These are phyloP conservation scores for Macaranga tanarius DNA, from an alignment of 441 rosid species.

Conservation along the genomic window DNA sequence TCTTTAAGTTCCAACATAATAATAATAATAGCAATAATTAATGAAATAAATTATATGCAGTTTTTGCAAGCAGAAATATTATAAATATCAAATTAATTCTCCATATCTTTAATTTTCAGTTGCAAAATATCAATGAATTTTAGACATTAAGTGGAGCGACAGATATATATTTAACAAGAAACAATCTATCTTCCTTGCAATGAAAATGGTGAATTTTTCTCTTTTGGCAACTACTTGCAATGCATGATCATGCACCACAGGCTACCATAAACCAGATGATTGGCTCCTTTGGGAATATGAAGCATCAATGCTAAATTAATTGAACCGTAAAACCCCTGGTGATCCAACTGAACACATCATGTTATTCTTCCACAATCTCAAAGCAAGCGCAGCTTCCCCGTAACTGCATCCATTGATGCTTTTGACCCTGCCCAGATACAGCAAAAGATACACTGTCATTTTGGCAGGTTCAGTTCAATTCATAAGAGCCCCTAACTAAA, in stretches of 20 bases:
- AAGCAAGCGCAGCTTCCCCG: constrained; percentile 68
- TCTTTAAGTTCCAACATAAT: too few relatives aligned
- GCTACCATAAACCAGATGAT: neutral
- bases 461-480: neutral
- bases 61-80: too few relatives aligned
- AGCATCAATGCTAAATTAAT: neutral
- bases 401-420: constrained; percentile 61
- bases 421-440: constrained; percentile 56
- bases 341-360: neutral
- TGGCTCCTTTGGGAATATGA: constrained; percentile 1
- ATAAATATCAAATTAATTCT: neutral
- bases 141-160: neutral
- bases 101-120: neutral
- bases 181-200: neutral
- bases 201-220: neutral
- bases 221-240: neutral
- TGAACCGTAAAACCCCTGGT: neutral
- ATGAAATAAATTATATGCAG: too few relatives aligned
- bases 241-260: neutral
- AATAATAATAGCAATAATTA: too few relatives aligned
- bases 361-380: constrained; percentile 25
- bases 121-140: too few relatives aligned
- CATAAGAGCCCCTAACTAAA: neutral
- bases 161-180: neutral
- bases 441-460: neutral